Evolutionary conservation across 2,329 filamentous ascomycete species (phyloP).

Genomic region (Ophiostoma perfectum): DNA sequence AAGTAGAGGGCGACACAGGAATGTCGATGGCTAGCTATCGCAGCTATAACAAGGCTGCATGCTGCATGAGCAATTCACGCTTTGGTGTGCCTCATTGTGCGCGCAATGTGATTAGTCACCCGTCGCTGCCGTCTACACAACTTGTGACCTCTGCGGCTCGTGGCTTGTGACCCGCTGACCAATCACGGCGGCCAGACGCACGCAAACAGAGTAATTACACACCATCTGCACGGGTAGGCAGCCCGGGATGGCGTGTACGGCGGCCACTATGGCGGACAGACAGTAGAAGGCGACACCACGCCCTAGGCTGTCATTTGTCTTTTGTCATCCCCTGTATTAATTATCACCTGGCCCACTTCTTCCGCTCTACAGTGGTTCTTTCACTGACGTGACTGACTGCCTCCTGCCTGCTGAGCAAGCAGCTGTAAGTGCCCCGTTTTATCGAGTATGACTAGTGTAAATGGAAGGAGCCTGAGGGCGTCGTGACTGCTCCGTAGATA

Average conservation of each 20-base stretch:
- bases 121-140: not conserved
- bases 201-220: not conserved
- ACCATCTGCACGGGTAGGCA: not conserved
- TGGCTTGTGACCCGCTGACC: not conserved
- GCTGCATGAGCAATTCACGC: not conserved
- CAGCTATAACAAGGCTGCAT: not conserved
- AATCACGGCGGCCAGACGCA: not conserved
- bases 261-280: conserved; percentile 1
- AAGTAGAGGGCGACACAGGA: too few relatives aligned
- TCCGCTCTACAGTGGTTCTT: conserved; percentile 10
- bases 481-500: conserved; percentile 6
- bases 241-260: conserved; percentile 6
- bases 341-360: conserved; percentile 25
- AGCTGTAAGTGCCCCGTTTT: conserved; percentile 1
- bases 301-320: not conserved
- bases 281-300: not conserved
- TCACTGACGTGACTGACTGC: conserved; percentile 11
- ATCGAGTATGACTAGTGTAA: not conserved
- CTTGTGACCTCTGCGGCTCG: not conserved
- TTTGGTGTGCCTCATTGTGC: not conserved
- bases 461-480: not conserved
- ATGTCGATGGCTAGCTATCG: too few relatives aligned
- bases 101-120: not conserved
- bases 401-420: conserved; percentile 6
- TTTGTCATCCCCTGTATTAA: conserved; percentile 21